phyloP scores from a whole-genome alignment of 1,284 basidiomycete genomes.

The Rhodofomes roseus region DNA sequence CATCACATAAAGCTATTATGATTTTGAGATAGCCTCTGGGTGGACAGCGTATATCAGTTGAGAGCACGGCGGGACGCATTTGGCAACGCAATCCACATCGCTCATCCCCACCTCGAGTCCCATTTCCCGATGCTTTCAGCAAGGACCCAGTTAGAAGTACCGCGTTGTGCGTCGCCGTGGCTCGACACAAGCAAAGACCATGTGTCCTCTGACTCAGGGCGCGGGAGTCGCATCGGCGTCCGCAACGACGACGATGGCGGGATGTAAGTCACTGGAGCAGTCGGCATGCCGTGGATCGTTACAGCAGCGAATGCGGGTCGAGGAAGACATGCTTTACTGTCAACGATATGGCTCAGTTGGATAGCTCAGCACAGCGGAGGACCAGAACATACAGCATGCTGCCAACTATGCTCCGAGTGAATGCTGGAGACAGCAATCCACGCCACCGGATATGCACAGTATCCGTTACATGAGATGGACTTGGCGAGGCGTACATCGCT shows the following conservation, averaged over 20 bases:
- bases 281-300: slow-evolving; percentile 16
- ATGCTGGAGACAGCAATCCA: slow-evolving; percentile 48
- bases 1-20: too few relatives aligned
- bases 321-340: slow-evolving; percentile 3
- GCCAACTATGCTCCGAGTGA: slow-evolving; percentile 49
- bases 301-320: slow-evolving; percentile 15
- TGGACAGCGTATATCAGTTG: too few relatives aligned
- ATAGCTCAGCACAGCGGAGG: neutral
- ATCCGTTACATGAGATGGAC: slow-evolving; percentile 38
- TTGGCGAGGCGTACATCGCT: slow-evolving; percentile 43
- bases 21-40: too few relatives aligned
- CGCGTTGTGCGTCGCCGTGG: neutral
- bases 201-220: slow-evolving; percentile 22
- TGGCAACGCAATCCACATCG: neutral
- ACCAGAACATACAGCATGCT: slow-evolving; percentile 32
- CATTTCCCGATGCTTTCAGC: slow-evolving; percentile 23
- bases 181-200: slow-evolving; percentile 18
- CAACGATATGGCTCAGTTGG: neutral
- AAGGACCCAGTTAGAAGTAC: slow-evolving; percentile 14
- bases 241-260: slow-evolving; percentile 1
- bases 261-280: slow-evolving; percentile 22
- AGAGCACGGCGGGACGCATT: too few relatives aligned
- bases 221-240: slow-evolving; percentile 16
- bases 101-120: neutral
- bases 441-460: slow-evolving; percentile 53